Evolutionary conservation across 2,329 filamentous ascomycete species (phyloP).

Genomic region (Fusarium sp.): DNA sequence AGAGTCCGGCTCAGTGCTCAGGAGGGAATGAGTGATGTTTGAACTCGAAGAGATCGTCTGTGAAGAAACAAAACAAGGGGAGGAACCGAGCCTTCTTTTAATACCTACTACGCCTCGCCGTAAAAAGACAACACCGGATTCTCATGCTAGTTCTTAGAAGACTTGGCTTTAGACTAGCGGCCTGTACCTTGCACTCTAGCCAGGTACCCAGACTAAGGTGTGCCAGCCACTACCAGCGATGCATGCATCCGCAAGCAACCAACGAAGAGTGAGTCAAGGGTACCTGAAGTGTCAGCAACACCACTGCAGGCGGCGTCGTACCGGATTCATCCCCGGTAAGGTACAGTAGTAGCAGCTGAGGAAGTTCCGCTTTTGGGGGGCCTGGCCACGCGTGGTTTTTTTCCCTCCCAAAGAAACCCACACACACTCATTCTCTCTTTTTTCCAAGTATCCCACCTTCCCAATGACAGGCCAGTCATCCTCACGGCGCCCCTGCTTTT

Average conservation of each 20-base stretch:
- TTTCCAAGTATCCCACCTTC: slow-evolving; percentile 4
- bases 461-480: slow-evolving; percentile 7
- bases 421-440: background rate
- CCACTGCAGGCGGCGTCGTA: slow-evolving; percentile 28
- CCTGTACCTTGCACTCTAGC: slow-evolving; percentile 21
- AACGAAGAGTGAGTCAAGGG: slow-evolving; percentile 15
- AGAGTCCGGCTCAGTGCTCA: slow-evolving; percentile 47
- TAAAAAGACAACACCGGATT: slow-evolving; percentile 32
- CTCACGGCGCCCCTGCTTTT: slow-evolving; percentile 25
- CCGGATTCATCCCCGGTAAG: slow-evolving; percentile 34
- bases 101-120: slow-evolving; percentile 43
- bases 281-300: slow-evolving; percentile 21
- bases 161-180: slow-evolving; percentile 38
- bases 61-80: slow-evolving; percentile 43
- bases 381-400: slow-evolving; percentile 42
- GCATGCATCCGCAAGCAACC: slow-evolving; percentile 30
- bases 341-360: slow-evolving; percentile 21
- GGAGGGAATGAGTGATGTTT: slow-evolving; percentile 46
- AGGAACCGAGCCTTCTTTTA: slow-evolving; percentile 43
- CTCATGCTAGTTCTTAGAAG: slow-evolving; percentile 40
- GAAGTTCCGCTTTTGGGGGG: slow-evolving; percentile 22
- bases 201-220: slow-evolving; percentile 31
- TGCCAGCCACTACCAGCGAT: slow-evolving; percentile 27
- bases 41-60: slow-evolving; percentile 44
- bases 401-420: slow-evolving; percentile 17